Percentiles rank a stretch among this genome's conserved stretches.
These are phyloP conservation scores for Psidium guajava DNA, from an alignment of 345 rosid species.

Conservation along the genomic window DNA sequence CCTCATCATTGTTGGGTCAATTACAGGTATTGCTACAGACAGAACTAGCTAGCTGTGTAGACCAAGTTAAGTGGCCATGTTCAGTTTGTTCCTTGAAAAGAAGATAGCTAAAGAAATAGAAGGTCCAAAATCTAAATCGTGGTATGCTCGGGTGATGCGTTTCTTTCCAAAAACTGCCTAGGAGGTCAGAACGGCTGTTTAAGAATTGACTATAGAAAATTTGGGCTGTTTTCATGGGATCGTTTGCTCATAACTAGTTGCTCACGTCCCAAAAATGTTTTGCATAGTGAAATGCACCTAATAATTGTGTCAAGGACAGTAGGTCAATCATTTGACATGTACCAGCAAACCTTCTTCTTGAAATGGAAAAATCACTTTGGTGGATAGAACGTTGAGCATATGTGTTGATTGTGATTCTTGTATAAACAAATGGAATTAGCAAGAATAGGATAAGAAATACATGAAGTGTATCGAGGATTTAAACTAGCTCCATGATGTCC, in stretches of 20 bases:
- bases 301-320: neutral
- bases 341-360: neutral
- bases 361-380: neutral
- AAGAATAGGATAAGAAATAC: neutral
- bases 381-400: neutral
- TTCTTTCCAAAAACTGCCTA: neutral
- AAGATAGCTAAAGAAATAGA: neutral
- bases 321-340: neutral
- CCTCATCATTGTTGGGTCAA: slow-evolving; percentile 89
- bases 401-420: neutral
- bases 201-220: neutral
- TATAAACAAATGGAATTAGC: neutral
- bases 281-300: neutral
- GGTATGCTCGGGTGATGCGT: neutral
- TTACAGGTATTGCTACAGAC: slow-evolving; percentile 46
- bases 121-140: neutral
- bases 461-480: neutral
- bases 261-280: neutral
- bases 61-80: neutral
- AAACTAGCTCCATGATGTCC: neutral
- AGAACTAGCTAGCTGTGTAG: neutral
- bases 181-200: neutral
- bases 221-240: neutral
- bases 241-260: neutral
- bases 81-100: neutral